Evolutionary conservation across 352 stramenopile species (phyloP), one percentile per base, ranked within the genome.

Genomic region (Phytophthora citricola): DNA sequence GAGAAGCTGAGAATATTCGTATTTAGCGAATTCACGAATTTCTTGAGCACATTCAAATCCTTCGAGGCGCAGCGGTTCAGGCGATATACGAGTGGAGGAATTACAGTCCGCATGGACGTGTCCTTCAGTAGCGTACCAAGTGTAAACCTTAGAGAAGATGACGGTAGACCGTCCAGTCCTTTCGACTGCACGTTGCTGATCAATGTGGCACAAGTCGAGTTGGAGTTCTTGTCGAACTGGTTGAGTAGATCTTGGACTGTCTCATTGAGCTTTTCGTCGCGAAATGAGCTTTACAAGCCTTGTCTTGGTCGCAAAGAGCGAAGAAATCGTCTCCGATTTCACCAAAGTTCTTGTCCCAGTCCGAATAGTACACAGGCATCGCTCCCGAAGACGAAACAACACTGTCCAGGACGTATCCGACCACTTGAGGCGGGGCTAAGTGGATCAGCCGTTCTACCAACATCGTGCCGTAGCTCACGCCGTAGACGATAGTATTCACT

Each of bases 391-490:
- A n/a, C 3, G 46, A 46, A 17, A 22, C 52, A 31, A 85, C 51
- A 3, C 74, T 77, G 59, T 87, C 75, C 1, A 89, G 52, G 17
- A 86, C 65, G 44, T 79, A 87, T 5, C 80, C 76, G 1, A 44
- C 63, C 39, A 89, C 63, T 5, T 60, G 38, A 3, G 47, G 24
- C 0, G 71, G 69, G 17, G 63, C 67, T 5, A 89, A 45, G 45
- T 85, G 76, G 24, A 89, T 83, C 7, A 87, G 32, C 0, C 80
- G 73, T 34, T 87, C 75, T 6, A 78, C 67, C 12, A 87, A 55
- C 31, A 67, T 79, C 22, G 80, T 78, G 32, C 78, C 78, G 58
- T 89, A 89, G 69, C 80, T 85, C 7, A 79, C 62, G n/a, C 78
- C 81, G 26, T 88, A 84, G 6, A 88, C 55, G 15, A 70, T 83